Conservation (phyloP, 306 rosid species). For the Quercus engelmannii region DNA sequence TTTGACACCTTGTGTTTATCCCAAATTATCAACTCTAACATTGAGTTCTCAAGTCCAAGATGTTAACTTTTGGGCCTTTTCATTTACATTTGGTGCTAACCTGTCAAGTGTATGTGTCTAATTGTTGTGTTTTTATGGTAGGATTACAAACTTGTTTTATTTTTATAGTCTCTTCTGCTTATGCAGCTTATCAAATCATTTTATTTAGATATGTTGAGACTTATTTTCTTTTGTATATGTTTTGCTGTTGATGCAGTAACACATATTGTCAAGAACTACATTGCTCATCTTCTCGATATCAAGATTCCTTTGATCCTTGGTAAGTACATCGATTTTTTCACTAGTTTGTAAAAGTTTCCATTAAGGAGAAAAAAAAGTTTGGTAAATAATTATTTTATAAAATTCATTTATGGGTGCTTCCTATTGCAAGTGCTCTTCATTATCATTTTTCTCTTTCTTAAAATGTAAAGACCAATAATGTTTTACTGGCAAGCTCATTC, state of each 20-base stretch:
- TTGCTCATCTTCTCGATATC: conserved; percentile 59
- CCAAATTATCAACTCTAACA: too few species aligned
- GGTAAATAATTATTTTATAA: neutral
- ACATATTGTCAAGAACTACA: conserved; percentile 87
- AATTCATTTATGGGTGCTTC: neutral
- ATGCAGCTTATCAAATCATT: conserved; percentile 3
- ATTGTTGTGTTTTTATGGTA: neutral
- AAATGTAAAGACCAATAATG: neutral
- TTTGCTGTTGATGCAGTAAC: conserved; percentile 55
- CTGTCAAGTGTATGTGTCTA: neutral
- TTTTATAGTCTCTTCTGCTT: neutral
- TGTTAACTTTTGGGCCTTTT: neutral
- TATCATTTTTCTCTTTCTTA: neutral
- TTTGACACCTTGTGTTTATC: too few species aligned
- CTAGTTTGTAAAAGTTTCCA: neutral
- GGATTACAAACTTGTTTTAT: neutral
- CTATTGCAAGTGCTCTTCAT: neutral
- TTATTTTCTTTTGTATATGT: neutral
- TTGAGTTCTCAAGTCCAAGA: too few species aligned
- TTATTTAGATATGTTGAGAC: neutral
- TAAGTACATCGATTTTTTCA: conserved; percentile 23
- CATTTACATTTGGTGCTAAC: neutral
- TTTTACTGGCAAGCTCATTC: neutral
- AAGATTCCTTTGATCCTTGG: conserved; percentile 96
- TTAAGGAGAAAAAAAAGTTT: neutral